Conservation (phyloP, 108 stramenopile genomes). For the Fragilaria crotonensis region DNA sequence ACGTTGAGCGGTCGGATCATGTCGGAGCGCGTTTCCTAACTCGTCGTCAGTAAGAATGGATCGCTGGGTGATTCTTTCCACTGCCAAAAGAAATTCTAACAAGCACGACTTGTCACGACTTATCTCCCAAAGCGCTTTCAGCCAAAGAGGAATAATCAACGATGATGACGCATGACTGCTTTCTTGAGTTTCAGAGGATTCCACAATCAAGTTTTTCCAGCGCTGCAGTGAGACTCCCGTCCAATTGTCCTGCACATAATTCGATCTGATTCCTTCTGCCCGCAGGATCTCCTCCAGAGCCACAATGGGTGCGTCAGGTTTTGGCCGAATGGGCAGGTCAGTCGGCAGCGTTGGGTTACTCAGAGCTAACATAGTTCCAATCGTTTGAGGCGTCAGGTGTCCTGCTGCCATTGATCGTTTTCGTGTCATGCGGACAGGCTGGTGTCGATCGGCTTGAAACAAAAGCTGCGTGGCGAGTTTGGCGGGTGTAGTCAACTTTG, state of each 20-base stretch:
- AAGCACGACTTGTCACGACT: slow-evolving; percentile 2
- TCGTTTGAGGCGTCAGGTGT: slow-evolving; percentile 18
- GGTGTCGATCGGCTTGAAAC: slow-evolving; percentile 25
- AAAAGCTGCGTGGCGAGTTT: slow-evolving; percentile 15
- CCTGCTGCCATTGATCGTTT: slow-evolving; percentile 25
- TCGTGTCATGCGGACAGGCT: slow-evolving; percentile 17
- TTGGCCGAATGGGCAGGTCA: no score
- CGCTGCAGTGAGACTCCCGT: slow-evolving; percentile 27
- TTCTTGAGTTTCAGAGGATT: background rate
- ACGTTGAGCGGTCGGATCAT: slow-evolving; percentile 8
- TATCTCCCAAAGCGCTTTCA: slow-evolving; percentile 17
- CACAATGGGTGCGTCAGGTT: background rate
- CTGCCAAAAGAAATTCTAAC: background rate
- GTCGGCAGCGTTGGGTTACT: background rate
- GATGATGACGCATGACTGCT: no score
- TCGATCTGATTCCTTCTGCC: slow-evolving; percentile 20
- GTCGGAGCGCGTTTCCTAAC: slow-evolving; percentile 7
- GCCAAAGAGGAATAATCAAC: slow-evolving; percentile 19
- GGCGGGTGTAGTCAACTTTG: slow-evolving; percentile 1
- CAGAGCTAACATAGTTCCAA: slow-evolving; percentile 5
- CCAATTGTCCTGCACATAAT: slow-evolving; percentile 24
- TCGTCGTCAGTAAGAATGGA: background rate
- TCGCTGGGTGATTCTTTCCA: slow-evolving; percentile 1
- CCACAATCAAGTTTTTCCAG: slow-evolving; percentile 24
- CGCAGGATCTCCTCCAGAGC: background rate